phyloP scores from a whole-genome alignment of 192 early-diverging fungal genomes.

The Mycoemilia scoparia region DNA sequence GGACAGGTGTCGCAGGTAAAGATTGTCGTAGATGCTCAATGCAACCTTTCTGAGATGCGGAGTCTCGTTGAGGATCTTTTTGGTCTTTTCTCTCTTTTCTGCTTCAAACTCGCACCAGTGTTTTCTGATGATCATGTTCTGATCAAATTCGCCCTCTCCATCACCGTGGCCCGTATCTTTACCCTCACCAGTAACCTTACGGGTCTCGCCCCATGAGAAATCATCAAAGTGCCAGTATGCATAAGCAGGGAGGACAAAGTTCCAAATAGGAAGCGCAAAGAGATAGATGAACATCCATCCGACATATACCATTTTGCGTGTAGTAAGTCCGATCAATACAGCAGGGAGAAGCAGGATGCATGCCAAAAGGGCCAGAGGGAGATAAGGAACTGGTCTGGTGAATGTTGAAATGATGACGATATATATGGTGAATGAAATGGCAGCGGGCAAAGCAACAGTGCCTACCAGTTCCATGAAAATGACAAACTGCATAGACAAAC shows the following conservation, averaged over 20 bases:
- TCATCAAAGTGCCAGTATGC: constrained; percentile 82
- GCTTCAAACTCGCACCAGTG: constrained; percentile 57
- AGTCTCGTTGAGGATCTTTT: constrained; percentile 26
- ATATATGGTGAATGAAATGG: constrained; percentile 74
- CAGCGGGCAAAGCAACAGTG: constrained; percentile 81
- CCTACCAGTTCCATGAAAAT: constrained; percentile 89
- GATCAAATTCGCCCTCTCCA: constrained; percentile 58
- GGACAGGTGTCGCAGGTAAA: too few species aligned
- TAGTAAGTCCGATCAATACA: constrained; percentile 62
- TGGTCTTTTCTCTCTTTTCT: constrained; percentile 30
- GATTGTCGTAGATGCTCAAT: too few species aligned
- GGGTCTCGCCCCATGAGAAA: constrained; percentile 71
- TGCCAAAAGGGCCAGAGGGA: constrained; percentile 49
- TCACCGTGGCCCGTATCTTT: constrained; percentile 41
- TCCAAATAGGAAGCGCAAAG: constrained; percentile 54
- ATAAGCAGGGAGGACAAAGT: constrained; percentile 56
- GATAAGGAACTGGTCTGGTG: constrained; percentile 27
- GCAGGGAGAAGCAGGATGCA: constrained; percentile 59
- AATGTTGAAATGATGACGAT: constrained; percentile 49
- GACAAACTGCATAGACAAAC: constrained; percentile 88
- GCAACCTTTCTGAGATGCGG: too few species aligned
- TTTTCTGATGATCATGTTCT: constrained; percentile 54
- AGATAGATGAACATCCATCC: constrained; percentile 74
- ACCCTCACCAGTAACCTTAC: constrained; percentile 42
- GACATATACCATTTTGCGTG: constrained; percentile 57